These are phyloP conservation scores for Aspergillus campestris DNA, from an alignment of 495 filamentous ascomycete species.

Conservation along the genomic window DNA sequence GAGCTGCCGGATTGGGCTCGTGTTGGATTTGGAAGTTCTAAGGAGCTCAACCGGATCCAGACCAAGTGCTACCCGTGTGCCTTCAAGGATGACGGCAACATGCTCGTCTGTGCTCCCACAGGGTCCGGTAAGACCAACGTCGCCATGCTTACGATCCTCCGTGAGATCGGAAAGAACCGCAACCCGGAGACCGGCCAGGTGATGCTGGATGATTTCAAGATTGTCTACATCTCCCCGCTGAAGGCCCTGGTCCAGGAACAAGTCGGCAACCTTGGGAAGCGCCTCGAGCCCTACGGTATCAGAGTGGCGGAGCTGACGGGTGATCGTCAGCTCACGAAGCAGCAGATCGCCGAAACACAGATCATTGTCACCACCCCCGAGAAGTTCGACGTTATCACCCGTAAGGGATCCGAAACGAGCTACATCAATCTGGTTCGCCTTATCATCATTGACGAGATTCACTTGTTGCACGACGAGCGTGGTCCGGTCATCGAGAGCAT, in stretches of 20 bases:
- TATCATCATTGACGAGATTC: slow-evolving; percentile 96
- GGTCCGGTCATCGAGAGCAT: slow-evolving; percentile 96
- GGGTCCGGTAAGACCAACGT: slow-evolving; percentile 99
- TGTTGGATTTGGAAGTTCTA: slow-evolving; percentile 69
- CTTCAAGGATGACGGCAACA: slow-evolving; percentile 91
- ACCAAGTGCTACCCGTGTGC: slow-evolving; percentile 85
- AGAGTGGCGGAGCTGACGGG: slow-evolving; percentile 89
- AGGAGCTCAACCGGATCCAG: slow-evolving; percentile 89
- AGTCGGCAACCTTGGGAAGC: slow-evolving; percentile 90
- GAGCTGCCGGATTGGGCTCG: slow-evolving; percentile 90
- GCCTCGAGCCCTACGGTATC: slow-evolving; percentile 85
- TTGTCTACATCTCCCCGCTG: slow-evolving; percentile 87
- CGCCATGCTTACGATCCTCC: slow-evolving; percentile 91
- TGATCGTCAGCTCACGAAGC: slow-evolving; percentile 96
- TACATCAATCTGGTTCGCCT: slow-evolving; percentile 95
- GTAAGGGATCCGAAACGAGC: slow-evolving; percentile 92
- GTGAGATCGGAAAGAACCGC: slow-evolving; percentile 93
- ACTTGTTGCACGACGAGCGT: slow-evolving; percentile 94
- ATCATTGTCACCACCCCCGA: slow-evolving; percentile 98
- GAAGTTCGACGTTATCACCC: slow-evolving; percentile 98
- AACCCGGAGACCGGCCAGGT: slow-evolving; percentile 82
- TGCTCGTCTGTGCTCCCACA: slow-evolving; percentile 95
- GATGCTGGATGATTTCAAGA: slow-evolving; percentile 92
- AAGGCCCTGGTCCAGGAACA: slow-evolving; percentile 96
- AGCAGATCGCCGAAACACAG: slow-evolving; percentile 95